These are phyloP conservation scores for Wilhelminamyces savonicus DNA, from an alignment of 805 yeast species.

Conservation along the genomic window DNA sequence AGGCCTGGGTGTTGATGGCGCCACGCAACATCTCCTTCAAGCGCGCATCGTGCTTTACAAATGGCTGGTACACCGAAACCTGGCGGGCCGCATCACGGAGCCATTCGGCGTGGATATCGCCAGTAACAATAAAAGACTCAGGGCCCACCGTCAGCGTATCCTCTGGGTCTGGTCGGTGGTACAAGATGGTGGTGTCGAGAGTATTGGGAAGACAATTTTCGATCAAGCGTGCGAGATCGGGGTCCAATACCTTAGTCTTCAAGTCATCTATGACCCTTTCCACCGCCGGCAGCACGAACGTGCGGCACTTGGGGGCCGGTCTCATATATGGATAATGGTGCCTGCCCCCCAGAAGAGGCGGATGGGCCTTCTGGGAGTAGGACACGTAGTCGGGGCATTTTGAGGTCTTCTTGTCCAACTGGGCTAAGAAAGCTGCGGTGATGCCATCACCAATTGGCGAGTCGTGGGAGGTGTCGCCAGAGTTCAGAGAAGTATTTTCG, in stretches of 20 bases:
- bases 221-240: slow-evolving; percentile 65
- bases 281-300: slow-evolving; percentile 57
- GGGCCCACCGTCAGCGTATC: too few relatives aligned
- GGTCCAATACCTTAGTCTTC: slow-evolving; percentile 43
- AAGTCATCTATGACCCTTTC: slow-evolving; percentile 55
- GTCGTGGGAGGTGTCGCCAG: too few relatives aligned
- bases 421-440: slow-evolving; percentile 9
- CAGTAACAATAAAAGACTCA: slow-evolving; percentile 77
- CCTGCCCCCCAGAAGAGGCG: slow-evolving; percentile 54
- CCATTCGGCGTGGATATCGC: slow-evolving; percentile 95
- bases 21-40: slow-evolving; percentile 58
- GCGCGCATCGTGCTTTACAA: slow-evolving; percentile 44
- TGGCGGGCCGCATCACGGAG: slow-evolving; percentile 83
- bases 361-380: slow-evolving; percentile 49
- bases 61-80: slow-evolving; percentile 64
- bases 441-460: slow-evolving; percentile 5
- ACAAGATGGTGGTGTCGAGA: slow-evolving; percentile 76
- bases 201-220: slow-evolving; percentile 88
- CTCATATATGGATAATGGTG: slow-evolving; percentile 64
- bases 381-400: slow-evolving; percentile 58
- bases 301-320: slow-evolving; percentile 67
- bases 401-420: slow-evolving; percentile 11
- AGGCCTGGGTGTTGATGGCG: slow-evolving; percentile 75
- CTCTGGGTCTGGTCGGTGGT: slow-evolving; percentile 46
- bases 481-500: too few relatives aligned